phyloP scores from a whole-genome alignment of 2,329 filamentous ascomycete species.

The Aspergillus felis region DNA sequence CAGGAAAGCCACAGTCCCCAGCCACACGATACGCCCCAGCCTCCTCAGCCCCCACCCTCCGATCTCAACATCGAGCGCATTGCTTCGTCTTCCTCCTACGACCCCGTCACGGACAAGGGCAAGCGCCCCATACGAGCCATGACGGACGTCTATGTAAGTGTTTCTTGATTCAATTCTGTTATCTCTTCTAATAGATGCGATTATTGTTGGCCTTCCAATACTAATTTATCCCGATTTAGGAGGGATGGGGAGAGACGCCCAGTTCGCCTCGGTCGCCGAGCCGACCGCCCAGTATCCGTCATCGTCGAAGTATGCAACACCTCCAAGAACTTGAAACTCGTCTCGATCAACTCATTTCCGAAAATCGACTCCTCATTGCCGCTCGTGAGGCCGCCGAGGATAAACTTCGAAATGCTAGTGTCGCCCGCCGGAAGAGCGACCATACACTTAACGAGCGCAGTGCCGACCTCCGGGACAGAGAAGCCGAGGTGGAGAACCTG shows the following conservation, averaged over 20 bases:
- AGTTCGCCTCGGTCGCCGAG: conserved; percentile 86
- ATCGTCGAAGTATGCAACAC: conserved; percentile 95
- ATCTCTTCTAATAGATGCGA: conserved; percentile 10
- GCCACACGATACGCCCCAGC: conserved; percentile 25
- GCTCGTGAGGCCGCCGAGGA: conserved; percentile 68
- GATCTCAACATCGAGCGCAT: conserved; percentile 36
- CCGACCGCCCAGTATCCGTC: conserved; percentile 90
- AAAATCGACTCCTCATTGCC: conserved; percentile 76
- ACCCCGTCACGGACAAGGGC: conserved; percentile 80
- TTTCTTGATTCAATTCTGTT: conserved; percentile 16
- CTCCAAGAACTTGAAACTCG: conserved; percentile 80
- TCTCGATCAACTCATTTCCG: conserved; percentile 77
- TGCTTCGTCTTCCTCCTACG: conserved; percentile 56
- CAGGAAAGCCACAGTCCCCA: conserved; percentile 16
- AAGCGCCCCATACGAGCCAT: conserved; percentile 80
- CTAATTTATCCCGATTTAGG: conserved; percentile 52
- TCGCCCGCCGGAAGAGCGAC: conserved; percentile 52
- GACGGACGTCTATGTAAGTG: conserved; percentile 90
- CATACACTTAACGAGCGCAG: conserved; percentile 62
- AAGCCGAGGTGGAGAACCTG: conserved; percentile 80
- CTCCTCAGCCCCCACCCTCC: conserved; percentile 17
- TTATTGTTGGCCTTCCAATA: conserved; percentile 22
- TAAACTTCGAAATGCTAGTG: conserved; percentile 53
- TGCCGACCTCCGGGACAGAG: conserved; percentile 71
- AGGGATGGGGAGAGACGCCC: conserved; percentile 86